Evolutionary conservation across 192 early-diverging fungal genomes (phyloP), one percentile per base, ranked within the genome.

Genomic region (Coemansia sp.): DNA sequence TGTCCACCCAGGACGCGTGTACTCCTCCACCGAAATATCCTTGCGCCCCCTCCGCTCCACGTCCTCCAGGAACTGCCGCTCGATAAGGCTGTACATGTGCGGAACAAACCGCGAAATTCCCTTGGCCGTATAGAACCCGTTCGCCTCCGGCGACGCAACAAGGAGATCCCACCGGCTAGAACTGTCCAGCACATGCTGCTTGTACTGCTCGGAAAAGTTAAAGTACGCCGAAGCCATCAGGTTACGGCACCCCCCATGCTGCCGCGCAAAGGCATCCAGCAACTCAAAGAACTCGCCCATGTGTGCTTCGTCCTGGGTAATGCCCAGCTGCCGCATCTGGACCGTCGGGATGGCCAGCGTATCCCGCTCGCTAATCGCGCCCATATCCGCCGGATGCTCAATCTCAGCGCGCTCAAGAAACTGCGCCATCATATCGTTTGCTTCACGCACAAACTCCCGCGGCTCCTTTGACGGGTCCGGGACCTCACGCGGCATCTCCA

Each of bases 191-290:
- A 94, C 81, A 29, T 64, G 58, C n/a, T 61, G 26, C 30, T 84
- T 81, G 68, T 88, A 83, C 11, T 60, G 45, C 17, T 78, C 44
- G 0, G 88, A 86, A 42, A 99, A 85, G 68, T 99, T 99, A 46
- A 99, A 89, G 47, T 99, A 99, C 30, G 90, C 91, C 8, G 92
- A 91, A 1, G 89, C 86, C 44, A 96, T 82, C 46, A 80, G 47
- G 10, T 83, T 70, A 10, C 73, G 84, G 61, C 83, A 84, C 20
- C 57, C 58, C n/a, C n/a, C n/a, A n/a, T 60, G 54, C 7, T 51
- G 45, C 5, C 35, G 44, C 7, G 56, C 65, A 31, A 44, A 64
- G 9, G 52, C 25, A 40, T 79, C 49, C 7, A 79, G 54, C 3
- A 75, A 34, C 5, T 82, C 64, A n/a, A 97, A 60, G 23, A 99